Conservation (phyloP, 768 basidiomycete species). For the Boletus fagicola region DNA sequence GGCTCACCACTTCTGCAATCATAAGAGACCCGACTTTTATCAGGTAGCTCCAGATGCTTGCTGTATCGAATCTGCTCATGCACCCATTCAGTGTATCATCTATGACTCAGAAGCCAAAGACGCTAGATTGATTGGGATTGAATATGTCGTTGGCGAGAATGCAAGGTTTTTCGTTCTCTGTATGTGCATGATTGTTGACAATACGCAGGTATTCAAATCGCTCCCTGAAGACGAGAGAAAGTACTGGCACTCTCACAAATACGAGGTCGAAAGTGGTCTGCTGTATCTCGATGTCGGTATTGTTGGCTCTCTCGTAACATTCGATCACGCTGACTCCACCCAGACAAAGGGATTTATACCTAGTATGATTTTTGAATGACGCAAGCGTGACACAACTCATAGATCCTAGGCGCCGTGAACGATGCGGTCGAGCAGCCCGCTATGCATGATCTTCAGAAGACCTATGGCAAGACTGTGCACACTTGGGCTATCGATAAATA, state of each 20-base stretch:
- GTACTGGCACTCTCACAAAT: conserved; percentile 56
- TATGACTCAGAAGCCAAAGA: conserved; percentile 41
- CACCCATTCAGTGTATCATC: conserved; percentile 39
- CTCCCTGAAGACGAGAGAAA: conserved; percentile 47
- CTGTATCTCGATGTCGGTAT: conserved; percentile 31
- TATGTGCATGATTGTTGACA: neutral
- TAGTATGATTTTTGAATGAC: conserved; percentile 8
- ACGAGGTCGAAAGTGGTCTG: conserved; percentile 40
- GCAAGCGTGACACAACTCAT: neutral
- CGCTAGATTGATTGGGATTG: conserved; percentile 52
- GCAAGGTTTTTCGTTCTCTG: neutral
- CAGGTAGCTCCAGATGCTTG: conserved; percentile 25
- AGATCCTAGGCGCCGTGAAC: conserved; percentile 25
- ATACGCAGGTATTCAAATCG: conserved; percentile 33
- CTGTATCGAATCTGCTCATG: conserved; percentile 28
- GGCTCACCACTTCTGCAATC: conserved; percentile 47
- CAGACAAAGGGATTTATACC: conserved; percentile 29
- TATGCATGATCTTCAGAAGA: conserved; percentile 45
- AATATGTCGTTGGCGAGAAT: conserved; percentile 49
- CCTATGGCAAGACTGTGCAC: conserved; percentile 48
- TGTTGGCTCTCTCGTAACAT: neutral
- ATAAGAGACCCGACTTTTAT: conserved; percentile 38
- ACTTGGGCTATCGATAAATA: conserved; percentile 39
- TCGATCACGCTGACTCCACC: neutral
- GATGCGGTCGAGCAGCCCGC: conserved; percentile 38